Conservation (phyloP, 2,329 filamentous ascomycete genomes). For the Colletotrichum lindemuthianum region DNA sequence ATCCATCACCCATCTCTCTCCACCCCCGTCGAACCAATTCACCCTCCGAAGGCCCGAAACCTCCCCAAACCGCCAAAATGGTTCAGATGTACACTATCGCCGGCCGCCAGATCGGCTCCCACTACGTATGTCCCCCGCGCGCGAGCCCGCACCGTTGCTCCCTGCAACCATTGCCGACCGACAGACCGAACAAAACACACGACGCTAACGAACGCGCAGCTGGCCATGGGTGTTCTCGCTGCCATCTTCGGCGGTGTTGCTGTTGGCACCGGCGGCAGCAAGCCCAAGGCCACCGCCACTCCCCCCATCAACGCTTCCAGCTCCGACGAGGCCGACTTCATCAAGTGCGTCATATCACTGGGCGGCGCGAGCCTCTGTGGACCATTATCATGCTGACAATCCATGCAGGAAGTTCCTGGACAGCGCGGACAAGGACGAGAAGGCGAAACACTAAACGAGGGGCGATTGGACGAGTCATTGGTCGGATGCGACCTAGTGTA, state of each 20-base stretch:
- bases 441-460: constrained; percentile 53
- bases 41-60: constrained; percentile 38
- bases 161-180: constrained; percentile 14
- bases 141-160: constrained; percentile 16
- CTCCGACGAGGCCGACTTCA: constrained; percentile 72
- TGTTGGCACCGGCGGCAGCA: constrained; percentile 58
- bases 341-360: constrained; percentile 60
- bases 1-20: constrained; percentile 43
- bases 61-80: constrained; percentile 52
- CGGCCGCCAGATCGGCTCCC: constrained; percentile 69
- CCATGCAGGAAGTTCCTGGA: constrained; percentile 58
- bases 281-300: constrained; percentile 52
- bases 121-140: constrained; percentile 61
- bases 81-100: constrained; percentile 64
- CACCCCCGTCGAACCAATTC: constrained; percentile 42
- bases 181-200: constrained; percentile 12
- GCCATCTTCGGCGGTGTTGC: constrained; percentile 51
- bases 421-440: constrained; percentile 52
- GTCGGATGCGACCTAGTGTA: constrained; percentile 33
- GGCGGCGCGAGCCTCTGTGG: not conserved
- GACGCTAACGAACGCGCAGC: constrained; percentile 49
- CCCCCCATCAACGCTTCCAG: constrained; percentile 71
- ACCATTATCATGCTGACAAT: constrained; percentile 32
- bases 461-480: constrained; percentile 26
- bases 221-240: constrained; percentile 66